Evolutionary conservation across 192 early-diverging fungal species (phyloP), one percentile per base, ranked within the genome.

Genomic region (Linnemannia hyalina): DNA sequence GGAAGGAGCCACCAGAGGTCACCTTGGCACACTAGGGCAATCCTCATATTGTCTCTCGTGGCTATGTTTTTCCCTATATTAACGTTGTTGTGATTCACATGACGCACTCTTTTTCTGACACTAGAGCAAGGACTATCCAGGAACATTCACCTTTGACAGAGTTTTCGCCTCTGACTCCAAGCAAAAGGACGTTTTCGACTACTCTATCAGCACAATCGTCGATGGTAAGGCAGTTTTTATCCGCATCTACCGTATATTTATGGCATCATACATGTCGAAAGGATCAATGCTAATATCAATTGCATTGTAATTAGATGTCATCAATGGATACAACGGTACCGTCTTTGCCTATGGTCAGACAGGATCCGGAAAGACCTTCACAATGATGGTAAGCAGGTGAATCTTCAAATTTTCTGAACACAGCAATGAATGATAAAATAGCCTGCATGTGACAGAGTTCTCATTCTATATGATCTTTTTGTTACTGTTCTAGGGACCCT

Each of bases 301-400:
- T 41, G 11, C 38, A 20, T 32, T 70, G 41, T 75, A 10, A 44
- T 41, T 90, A 97, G 97, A 98, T 88, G 93, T 97, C 65, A 96
- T 97, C 92, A 93, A 93, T 65, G 98, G 99, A 76, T 99, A 99
- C 91, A 99, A 99, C 89, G 97, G 98, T 68, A 99, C 98, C 10
- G 98, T 99, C 35, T 99, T 99, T 86, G 98, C 98, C 47, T 99
- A 99, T 88, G 99, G 99, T 84, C 99, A 99, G 88, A 99, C 98
- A 13, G 99, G 99, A 78, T 95, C 94, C 44, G 99, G 99, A 88
- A 99, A 99, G 90, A 97, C 96, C 26, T 97, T 94, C 85, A 96
- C 97, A n/a, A 98, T 97, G 96, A 97, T 97, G 96, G 92, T 94
- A 90, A 70, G 82, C 20, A 13, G 11, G 36, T 65, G 22, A 5